Evolutionary conservation across 2,329 filamentous ascomycete genomes (phyloP), one percentile per base, ranked within the genome.

Genomic region (Colletotrichum nymphaeae): DNA sequence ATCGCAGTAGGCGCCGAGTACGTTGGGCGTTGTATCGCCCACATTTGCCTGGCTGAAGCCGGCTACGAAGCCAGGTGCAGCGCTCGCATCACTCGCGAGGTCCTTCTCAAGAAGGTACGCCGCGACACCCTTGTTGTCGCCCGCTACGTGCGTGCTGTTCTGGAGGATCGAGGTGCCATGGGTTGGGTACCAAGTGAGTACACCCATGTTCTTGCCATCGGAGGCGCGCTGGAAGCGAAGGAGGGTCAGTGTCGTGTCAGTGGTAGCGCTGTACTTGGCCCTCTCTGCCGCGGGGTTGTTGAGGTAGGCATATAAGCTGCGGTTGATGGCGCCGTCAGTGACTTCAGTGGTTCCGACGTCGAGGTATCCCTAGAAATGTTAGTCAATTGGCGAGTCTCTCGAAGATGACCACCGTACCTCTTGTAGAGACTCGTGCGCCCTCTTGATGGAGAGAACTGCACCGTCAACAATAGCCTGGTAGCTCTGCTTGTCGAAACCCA

Each of bases 81-180:
- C 91, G 22, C 84, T 86, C 1, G 85, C 79, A 22, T 90, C 86
- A n/a, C 81, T 83, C 2, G 84, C 80, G 62, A 93, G 87, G 64
- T 89, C 91, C 76, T 93, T 89, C 80, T 98, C 96, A 66, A 98
- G 92, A 14, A 98, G 85, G 79, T 93, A 93, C 0, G 95, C 94
- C 2, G 96, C 95, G 7, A 98, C 94, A 14, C 96, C 96, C 84
- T 98, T 98, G 85, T 98, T 98, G 82, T 98, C 96, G n/a, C 94
- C 96, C 3, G 95, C 92, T 63, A 97, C 90, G 16, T 98, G 87
- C 0, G 95, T 98, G 83, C 98, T 98, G 84, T 98, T 98, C 67
- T 94, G 93, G 28, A 95, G 90, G 82, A 98, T 90, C 0, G 95
- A 97, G 0, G 96, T 98, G 59, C 95, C 95, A 81, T 98, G 96